phyloP scores from a whole-genome alignment of 768 basidiomycete genomes.

The Suillus americanus region DNA sequence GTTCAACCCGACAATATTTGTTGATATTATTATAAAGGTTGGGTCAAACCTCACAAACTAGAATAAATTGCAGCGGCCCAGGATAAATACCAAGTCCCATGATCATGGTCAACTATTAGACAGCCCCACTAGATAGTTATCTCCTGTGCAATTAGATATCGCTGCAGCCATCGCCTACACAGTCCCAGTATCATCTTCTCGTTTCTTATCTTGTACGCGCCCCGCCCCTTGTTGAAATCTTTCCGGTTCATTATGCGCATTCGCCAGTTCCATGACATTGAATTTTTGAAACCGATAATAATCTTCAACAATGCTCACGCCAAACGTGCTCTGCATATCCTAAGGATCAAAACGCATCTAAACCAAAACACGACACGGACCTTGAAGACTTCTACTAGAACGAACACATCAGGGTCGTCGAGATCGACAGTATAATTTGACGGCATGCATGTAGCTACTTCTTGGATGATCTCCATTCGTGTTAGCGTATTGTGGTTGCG shows the following conservation, averaged over 20 bases:
- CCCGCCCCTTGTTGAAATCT: constrained; percentile 33
- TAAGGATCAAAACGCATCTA: background rate
- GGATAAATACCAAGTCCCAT: background rate
- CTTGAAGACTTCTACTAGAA: constrained; percentile 85
- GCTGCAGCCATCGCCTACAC: background rate
- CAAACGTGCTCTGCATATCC: constrained; percentile 63
- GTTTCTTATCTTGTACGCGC: constrained; percentile 27
- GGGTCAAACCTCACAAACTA: background rate
- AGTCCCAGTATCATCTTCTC: background rate
- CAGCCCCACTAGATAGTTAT: background rate
- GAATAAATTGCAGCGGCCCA: background rate
- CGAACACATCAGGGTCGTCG: constrained; percentile 65
- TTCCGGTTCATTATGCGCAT: constrained; percentile 40
- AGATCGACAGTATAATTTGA: constrained; percentile 66
- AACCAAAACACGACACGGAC: constrained; percentile 36
- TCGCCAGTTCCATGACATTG: constrained; percentile 76
- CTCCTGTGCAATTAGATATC: background rate
- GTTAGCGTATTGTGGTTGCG: constrained; percentile 75
- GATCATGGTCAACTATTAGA: background rate
- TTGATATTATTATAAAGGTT: too few relatives aligned
- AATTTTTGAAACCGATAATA: constrained; percentile 75
- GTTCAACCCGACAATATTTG: too few relatives aligned
- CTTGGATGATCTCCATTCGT: constrained; percentile 60
- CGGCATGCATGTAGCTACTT: constrained; percentile 71
- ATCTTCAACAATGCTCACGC: constrained; percentile 69